phyloP scores from a whole-genome alignment of 805 yeast genomes.

The Candida ortonii region DNA sequence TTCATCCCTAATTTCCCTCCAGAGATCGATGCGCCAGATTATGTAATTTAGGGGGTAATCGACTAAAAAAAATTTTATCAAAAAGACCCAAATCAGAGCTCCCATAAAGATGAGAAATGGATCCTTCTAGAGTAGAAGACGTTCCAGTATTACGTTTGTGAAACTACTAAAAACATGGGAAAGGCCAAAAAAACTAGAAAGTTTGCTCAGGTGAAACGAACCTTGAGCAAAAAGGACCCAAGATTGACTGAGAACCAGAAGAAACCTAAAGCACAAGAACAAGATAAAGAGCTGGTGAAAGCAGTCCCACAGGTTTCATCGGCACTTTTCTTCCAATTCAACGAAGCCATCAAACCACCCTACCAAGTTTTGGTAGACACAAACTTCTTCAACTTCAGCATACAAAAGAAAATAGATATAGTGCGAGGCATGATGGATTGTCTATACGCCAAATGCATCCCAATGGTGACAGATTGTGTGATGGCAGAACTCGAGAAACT shows the following conservation, averaged over 20 bases:
- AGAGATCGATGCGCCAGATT: conserved; percentile 4
- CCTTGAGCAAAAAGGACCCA: conserved; percentile 70
- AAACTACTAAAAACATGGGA: too few relatives aligned
- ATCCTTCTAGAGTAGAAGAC: too few relatives aligned
- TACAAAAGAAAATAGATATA: conserved; percentile 91
- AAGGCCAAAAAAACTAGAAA: conserved; percentile 96
- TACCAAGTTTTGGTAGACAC: conserved; percentile 95
- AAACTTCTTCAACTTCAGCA: conserved; percentile 92
- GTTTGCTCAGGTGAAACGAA: conserved; percentile 89
- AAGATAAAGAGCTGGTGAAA: conserved; percentile 75
- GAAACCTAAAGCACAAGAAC: conserved; percentile 39
- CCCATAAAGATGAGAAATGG: too few relatives aligned
- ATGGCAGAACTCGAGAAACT: conserved; percentile 96
- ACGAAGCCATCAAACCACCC: conserved; percentile 95
- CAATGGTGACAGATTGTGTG: conserved; percentile 94
- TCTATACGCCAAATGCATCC: conserved; percentile 90
- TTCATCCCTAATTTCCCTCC: too few relatives aligned
- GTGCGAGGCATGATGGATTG: conserved; percentile 98
- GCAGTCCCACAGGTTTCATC: conserved; percentile 92
- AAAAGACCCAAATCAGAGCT: too few relatives aligned
- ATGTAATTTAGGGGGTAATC: conserved; percentile 6
- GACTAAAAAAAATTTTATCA: conserved; percentile 6
- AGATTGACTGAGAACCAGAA: conserved; percentile 48
- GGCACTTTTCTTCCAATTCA: conserved; percentile 91
- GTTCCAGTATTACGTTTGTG: too few relatives aligned